Percentiles rank a stretch among this genome's conserved stretches.
Evolutionary conservation across 345 rosid species (phyloP).

Genomic region (Lenwebbia sp.): DNA sequence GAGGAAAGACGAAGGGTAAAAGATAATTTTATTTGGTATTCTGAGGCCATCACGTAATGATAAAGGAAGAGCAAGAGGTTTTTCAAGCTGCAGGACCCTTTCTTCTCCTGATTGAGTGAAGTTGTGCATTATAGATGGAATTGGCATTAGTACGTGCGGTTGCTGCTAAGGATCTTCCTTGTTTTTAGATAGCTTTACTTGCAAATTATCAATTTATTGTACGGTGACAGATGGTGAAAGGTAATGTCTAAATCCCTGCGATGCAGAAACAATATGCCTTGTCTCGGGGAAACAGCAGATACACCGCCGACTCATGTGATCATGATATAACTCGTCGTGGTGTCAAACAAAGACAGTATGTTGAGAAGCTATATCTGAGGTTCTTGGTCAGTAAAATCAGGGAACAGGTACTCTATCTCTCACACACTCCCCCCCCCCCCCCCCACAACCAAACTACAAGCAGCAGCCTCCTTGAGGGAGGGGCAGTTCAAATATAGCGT

Average conservation of each 20-base stretch:
- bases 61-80: not conserved
- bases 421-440: not conserved
- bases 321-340: conserved; percentile 14
- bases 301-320: conserved; percentile 23
- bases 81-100: not conserved
- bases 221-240: not conserved
- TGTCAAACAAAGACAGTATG: conserved; percentile 9
- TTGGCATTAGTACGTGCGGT: not conserved
- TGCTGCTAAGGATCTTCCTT: not conserved
- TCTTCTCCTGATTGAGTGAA: not conserved
- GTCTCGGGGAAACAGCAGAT: not conserved
- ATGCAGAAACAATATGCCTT: not conserved
- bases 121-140: not conserved
- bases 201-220: not conserved
- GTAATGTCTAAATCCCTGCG: not conserved
- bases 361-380: conserved; percentile 48
- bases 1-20: not conserved
- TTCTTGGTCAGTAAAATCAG: conserved; percentile 45
- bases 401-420: conserved; percentile 40
- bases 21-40: not conserved
- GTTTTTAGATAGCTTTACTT: not conserved
- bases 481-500: not conserved
- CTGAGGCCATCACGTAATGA: not conserved
- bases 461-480: not conserved
- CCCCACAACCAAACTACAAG: not conserved